Evolutionary conservation across 2,329 filamentous ascomycete species (phyloP), one percentile per base, ranked within the genome.

Genomic region (Cercospora beticola): DNA sequence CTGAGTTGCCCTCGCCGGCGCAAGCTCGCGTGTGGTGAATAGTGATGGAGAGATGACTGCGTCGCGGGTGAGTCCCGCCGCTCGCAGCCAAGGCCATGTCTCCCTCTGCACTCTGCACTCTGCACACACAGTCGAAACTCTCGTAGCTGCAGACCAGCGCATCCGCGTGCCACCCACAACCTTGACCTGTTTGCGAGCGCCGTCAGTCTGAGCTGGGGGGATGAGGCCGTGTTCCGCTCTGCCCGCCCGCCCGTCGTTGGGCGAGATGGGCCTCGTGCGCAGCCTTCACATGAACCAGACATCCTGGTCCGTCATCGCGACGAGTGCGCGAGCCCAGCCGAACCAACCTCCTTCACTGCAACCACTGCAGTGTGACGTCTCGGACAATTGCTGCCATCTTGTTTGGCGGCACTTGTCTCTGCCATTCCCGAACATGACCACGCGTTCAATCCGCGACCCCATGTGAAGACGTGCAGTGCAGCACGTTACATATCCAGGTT

Each of bases 91-190:
- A 52, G 60, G 40, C 60, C 46, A 63, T 30, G 60, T 26, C 26
- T 23, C 36, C 36, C 36, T 36, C 33, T 43, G 14, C n/a, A 46
- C 58, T 33, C 36, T 23, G n/a, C n/a, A 16, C 46, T 31, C 26
- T 57, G 54, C 54, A 58, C 52, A 28, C 26, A 57, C 23, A 4
- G 54, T 31, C 23, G 54, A 58, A 26, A 14, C 46, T 52, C 46
- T 52, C 21, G 36, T 8, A n/a, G 36, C 36, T 63, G 40, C 23
- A 54, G 40, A 56, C 52, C 63, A 60, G 56, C 63, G 30, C 56
- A 66, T 56, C 57, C 36, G 64, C 36, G 8, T 52, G 36, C 57
- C 62, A 46, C 57, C 63, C 54, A n/a, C 52, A 65, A 60, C 63
- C 54, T 65, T 33, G 54, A 28, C 36, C 36, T 18, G 23, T 52